Evolutionary conservation across 805 yeast species (phyloP), one percentile per base, ranked within the genome.

Genomic region (Metschnikowia aberdeeniae): DNA sequence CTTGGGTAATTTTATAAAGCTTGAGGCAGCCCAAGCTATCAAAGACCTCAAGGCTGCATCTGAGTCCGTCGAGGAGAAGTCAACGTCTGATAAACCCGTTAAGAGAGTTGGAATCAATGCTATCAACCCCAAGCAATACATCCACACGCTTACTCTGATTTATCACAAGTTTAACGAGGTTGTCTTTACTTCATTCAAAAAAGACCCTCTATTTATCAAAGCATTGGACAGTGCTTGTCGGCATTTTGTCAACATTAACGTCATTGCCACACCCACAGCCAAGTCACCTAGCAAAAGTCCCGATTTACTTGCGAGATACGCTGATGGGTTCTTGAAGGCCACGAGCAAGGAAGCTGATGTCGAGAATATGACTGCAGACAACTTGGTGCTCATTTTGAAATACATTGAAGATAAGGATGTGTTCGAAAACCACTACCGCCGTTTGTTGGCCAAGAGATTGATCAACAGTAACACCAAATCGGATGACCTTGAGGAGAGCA

Each of bases 331-430:
- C 55, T 76, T 95, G 57, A 87, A 83, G 61, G 85, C 84, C 60
- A 77, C 81, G n/a, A 76, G 81, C 38, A 84, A 84, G 60, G 86
- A 81, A 47, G 68, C 77, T 0, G 90, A 84, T 51, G 72, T 77
- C 12, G 69, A 77, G n/a, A 92, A 84, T 59, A 80, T 90, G 82
- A 80, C 81, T 43, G 80, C 86, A 38, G 90, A 86, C 55, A 93
- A 90, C 58, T 78, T 93, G 56, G 87, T 92, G 86, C 78, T 83
- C 12, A 75, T 93, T 24, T 88, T 93, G 73, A 84, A 83, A 59
- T 92, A 86, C 61, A 76, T 95, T 47, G 89, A 87, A 36, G 98
- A 93, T 63, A 90, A 89, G 64, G 98, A 95, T 70, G 87, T 93
- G 34, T 95, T 93, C 67, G 98, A 93, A 68, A 85, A 84, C 50